These are phyloP conservation scores for Mucor piriformis DNA, from an alignment of 371 early-diverging fungal genomes.

Conservation along the genomic window DNA sequence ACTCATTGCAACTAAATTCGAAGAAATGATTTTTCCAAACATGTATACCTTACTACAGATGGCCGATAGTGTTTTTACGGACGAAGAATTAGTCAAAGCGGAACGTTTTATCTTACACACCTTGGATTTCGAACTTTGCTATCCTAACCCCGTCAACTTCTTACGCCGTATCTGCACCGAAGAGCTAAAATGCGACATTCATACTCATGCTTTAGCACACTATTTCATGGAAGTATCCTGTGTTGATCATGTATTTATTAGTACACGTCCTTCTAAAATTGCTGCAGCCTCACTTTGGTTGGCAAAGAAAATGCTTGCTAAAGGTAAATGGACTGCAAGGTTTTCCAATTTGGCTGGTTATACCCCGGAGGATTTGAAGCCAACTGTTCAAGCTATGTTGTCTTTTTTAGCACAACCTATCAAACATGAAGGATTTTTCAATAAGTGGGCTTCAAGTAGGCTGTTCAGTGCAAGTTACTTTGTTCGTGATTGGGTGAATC, in stretches of 20 bases:
- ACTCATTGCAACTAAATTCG: conserved; percentile 97
- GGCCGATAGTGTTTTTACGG: conserved; percentile 75
- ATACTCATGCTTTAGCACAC: conserved; percentile 91
- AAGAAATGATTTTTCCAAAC: conserved; percentile 89
- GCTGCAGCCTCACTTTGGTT: conserved; percentile 91
- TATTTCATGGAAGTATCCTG: conserved; percentile 96
- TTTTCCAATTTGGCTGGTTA: conserved; percentile 80
- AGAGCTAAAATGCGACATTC: conserved; percentile 79
- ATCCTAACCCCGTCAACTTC: conserved; percentile 90
- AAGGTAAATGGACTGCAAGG: conserved; percentile 76
- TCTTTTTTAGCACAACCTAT: conserved; percentile 61
- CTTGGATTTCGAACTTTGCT: conserved; percentile 81
- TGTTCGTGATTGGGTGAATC: conserved; percentile 62
- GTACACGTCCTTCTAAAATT: conserved; percentile 73
- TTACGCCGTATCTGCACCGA: conserved; percentile 88
- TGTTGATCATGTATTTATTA: conserved; percentile 84
- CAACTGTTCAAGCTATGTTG: conserved; percentile 66
- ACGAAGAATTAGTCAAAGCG: conserved; percentile 83
- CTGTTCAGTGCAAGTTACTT: conserved; percentile 79
- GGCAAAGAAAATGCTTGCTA: conserved; percentile 84
- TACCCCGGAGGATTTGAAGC: conserved; percentile 63
- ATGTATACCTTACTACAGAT: conserved; percentile 81
- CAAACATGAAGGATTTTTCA: conserved; percentile 70
- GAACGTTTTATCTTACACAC: conserved; percentile 87
- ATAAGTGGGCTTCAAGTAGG: conserved; percentile 78